Percentiles rank a stretch among this genome's conserved stretches.
Conservation (phyloP, 306 rosid genomes). For the Cicer bijugum region DNA sequence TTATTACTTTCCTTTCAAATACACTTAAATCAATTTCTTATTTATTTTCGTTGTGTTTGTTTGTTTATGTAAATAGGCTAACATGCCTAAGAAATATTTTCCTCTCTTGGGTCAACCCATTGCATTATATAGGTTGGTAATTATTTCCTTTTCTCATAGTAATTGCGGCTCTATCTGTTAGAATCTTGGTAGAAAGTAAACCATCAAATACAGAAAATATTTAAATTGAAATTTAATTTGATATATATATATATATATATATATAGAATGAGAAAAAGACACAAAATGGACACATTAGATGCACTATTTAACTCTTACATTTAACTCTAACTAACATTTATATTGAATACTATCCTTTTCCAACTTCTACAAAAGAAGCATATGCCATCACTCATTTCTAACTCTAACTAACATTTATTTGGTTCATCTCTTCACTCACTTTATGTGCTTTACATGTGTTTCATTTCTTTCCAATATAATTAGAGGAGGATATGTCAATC, state of each 20-base stretch:
- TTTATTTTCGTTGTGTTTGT: constrained; percentile 23
- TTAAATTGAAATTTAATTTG: too few species aligned
- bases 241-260: too few species aligned
- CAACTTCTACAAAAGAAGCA: too few species aligned
- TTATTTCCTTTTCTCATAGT: background rate
- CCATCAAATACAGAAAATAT: too few species aligned
- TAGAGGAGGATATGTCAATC: constrained; percentile 11
- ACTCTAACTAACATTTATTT: background rate
- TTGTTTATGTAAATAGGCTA: constrained; percentile 57
- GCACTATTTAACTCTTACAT: too few species aligned
- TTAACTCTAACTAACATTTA: too few species aligned
- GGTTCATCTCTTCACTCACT: background rate
- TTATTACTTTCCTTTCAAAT: background rate
- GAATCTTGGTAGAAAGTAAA: too few species aligned
- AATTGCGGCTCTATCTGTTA: too few species aligned
- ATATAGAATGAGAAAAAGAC: too few species aligned
- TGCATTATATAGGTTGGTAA: constrained; percentile 73
- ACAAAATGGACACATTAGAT: too few species aligned
- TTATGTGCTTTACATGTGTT: background rate
- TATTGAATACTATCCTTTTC: too few species aligned
- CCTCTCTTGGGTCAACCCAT: constrained; percentile 92
- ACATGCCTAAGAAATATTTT: constrained; percentile 97
- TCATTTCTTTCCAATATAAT: constrained; percentile 23
- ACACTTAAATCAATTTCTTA: background rate
- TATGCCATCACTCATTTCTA: too few species aligned